A percentile compares a stretch with the other conserved stretches of the same genome.
These are phyloP conservation scores for Houttuynia cordata DNA, from an alignment of 164 flowering plant genomes.

Conservation along the genomic window DNA sequence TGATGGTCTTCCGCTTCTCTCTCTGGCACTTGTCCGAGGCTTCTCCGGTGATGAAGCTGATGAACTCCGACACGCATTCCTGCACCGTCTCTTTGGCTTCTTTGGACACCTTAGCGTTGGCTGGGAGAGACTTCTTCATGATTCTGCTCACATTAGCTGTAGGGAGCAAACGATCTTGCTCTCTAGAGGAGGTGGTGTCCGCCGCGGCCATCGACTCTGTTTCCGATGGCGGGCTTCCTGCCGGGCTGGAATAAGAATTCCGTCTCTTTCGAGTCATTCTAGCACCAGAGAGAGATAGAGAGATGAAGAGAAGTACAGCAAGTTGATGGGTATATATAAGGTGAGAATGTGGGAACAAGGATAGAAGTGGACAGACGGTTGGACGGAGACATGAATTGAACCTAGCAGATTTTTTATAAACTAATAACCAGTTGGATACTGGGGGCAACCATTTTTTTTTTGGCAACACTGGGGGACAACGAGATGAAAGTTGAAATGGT, in stretches of 20 bases:
- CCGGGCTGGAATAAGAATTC: constrained; percentile 16
- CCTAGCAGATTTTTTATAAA: constrained; percentile 4
- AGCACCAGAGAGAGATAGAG: constrained; percentile 1
- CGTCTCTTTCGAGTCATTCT: constrained; percentile 19
- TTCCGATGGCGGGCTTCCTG: constrained; percentile 18
- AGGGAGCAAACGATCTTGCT: constrained; percentile 36
- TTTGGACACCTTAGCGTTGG: constrained; percentile 34
- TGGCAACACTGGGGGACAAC: background rate
- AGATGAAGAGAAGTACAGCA: background rate
- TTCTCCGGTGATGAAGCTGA: constrained; percentile 39
- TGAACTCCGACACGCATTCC: constrained; percentile 43
- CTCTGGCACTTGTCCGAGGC: constrained; percentile 40
- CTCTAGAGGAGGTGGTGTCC: constrained; percentile 16
- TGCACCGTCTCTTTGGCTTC: constrained; percentile 41
- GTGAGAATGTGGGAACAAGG: background rate
- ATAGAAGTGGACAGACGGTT: constrained; percentile 18
- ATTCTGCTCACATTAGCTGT: constrained; percentile 36
- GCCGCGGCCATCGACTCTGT: constrained; percentile 8
- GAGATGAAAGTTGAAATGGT: background rate
- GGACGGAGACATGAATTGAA: constrained; percentile 18
- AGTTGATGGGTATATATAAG: background rate
- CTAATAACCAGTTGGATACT: background rate
- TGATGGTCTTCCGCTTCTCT: constrained; percentile 36
- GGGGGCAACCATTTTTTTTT: too few species aligned
- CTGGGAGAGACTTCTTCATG: constrained; percentile 33